Evolutionary conservation across 441 rosid genomes (phyloP).

Genomic region (Hura crepitans): DNA sequence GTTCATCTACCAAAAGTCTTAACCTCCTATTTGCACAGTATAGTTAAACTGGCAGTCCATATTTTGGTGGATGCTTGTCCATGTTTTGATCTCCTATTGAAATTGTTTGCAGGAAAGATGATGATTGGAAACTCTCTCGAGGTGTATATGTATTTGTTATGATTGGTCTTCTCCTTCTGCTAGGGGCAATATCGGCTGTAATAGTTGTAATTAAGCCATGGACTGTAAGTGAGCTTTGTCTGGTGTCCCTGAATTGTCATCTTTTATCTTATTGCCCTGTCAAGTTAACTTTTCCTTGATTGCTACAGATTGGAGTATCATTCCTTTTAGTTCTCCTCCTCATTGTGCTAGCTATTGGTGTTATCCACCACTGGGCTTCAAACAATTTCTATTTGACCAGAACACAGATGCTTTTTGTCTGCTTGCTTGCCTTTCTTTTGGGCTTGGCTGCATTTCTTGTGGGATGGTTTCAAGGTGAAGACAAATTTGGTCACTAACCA

Average conservation of each 20-base stretch:
- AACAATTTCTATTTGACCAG: conserved; percentile 98
- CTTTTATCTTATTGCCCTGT: conserved; percentile 21
- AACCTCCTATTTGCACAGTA: no score
- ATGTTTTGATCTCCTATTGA: conserved; percentile 13
- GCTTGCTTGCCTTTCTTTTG: conserved; percentile 94
- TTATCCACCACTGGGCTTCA: conserved; percentile 98
- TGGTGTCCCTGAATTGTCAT: conserved; percentile 10
- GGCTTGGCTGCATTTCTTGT: conserved; percentile 99
- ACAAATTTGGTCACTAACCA: conserved; percentile 18
- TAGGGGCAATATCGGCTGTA: conserved; percentile 95
- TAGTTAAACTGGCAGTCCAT: neutral
- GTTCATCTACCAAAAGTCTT: no score
- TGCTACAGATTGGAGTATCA: conserved; percentile 85
- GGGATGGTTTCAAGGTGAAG: conserved; percentile 86
- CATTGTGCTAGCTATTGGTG: conserved; percentile 92
- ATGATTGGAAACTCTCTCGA: conserved; percentile 91
- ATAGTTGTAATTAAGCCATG: conserved; percentile 78
- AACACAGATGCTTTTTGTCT: conserved; percentile 83
- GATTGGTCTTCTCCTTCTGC: conserved; percentile 92
- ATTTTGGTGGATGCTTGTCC: conserved; percentile 4
- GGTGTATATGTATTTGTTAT: conserved; percentile 80
- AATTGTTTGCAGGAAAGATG: conserved; percentile 86
- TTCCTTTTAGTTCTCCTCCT: conserved; percentile 90
- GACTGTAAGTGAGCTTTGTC: conserved; percentile 63
- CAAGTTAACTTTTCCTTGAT: conserved; percentile 33